A percentile compares a stretch with the other conserved stretches of the same genome.
Evolutionary conservation across 139 green algal species (phyloP).

Genomic region (Chlamydomonas incerta): DNA sequence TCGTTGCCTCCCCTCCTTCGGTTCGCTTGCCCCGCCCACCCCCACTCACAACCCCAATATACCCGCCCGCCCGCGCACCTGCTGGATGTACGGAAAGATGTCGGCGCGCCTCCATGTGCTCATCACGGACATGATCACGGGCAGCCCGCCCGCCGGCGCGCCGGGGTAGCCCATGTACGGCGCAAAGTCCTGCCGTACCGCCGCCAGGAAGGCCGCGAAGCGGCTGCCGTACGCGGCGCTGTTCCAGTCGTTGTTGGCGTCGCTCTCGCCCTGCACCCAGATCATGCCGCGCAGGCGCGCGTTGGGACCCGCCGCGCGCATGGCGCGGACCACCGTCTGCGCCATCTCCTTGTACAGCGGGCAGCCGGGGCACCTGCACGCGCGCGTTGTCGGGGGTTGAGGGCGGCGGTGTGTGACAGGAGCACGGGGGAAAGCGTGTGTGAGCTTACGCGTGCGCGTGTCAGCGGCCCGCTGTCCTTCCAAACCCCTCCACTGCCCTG

Average conservation of each 20-base stretch:
- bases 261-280: conserved; percentile 20
- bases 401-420: no score
- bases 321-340: not conserved
- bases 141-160: not conserved
- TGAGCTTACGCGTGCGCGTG: no score
- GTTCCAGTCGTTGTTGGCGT: not conserved
- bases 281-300: conserved; percentile 10
- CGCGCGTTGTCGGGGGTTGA: no score
- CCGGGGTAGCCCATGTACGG: not conserved
- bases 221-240: not conserved
- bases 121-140: conserved; percentile 1
- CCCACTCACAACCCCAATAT: no score
- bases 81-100: not conserved
- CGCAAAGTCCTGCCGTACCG: not conserved
- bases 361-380: not conserved
- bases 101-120: not conserved
- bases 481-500: no score
- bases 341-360: not conserved
- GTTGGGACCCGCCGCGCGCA: not conserved
- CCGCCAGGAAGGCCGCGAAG: not conserved
- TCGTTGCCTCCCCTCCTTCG: no score
- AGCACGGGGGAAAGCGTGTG: no score
- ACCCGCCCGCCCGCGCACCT: not conserved
- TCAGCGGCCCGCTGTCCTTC: no score
- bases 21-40: no score